Evolutionary conservation across 129 eudicot genomes (phyloP).

Genomic region (Pseudognaphalium luteoalbum): DNA sequence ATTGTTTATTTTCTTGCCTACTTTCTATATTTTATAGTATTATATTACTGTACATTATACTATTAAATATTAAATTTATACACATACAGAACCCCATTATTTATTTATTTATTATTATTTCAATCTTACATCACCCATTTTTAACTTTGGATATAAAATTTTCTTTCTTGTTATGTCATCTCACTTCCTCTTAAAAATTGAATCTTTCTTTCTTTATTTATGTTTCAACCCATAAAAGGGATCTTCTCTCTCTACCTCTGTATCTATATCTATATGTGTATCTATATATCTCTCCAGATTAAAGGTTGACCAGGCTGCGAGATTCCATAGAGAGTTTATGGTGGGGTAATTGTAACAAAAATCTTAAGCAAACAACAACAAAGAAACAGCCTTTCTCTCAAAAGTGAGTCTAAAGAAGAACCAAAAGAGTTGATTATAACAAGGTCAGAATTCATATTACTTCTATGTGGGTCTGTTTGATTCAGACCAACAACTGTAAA

Average conservation of each 20-base stretch:
- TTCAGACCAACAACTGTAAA: slow-evolving; percentile 19
- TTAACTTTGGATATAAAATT: neutral
- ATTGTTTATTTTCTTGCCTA: slow-evolving; percentile 30
- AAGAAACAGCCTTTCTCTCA: slow-evolving; percentile 21
- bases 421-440: slow-evolving; percentile 28
- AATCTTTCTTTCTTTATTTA: slow-evolving; percentile 24
- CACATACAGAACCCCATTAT: slow-evolving; percentile 9
- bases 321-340: slow-evolving; percentile 41
- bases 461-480: slow-evolving; percentile 17
- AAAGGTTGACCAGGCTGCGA: slow-evolving; percentile 36
- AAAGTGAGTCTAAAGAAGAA: neutral
- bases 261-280: neutral
- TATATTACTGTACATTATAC: no score
- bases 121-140: slow-evolving; percentile 37
- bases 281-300: slow-evolving; percentile 20
- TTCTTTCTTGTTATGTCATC: slow-evolving; percentile 19
- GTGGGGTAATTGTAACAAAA: slow-evolving; percentile 43
- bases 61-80: no score
- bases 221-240: slow-evolving; percentile 18
- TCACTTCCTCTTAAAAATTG: slow-evolving; percentile 22
- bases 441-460: slow-evolving; percentile 23
- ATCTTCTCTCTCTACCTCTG: slow-evolving; percentile 16
- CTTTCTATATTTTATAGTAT: slow-evolving; percentile 5
- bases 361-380: slow-evolving; percentile 29
- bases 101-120: slow-evolving; percentile 10